Percentiles rank a stretch among this genome's conserved stretches.
Evolutionary conservation across 2,329 filamentous ascomycete species (phyloP).

Genomic region (Trichoderma sp.): DNA sequence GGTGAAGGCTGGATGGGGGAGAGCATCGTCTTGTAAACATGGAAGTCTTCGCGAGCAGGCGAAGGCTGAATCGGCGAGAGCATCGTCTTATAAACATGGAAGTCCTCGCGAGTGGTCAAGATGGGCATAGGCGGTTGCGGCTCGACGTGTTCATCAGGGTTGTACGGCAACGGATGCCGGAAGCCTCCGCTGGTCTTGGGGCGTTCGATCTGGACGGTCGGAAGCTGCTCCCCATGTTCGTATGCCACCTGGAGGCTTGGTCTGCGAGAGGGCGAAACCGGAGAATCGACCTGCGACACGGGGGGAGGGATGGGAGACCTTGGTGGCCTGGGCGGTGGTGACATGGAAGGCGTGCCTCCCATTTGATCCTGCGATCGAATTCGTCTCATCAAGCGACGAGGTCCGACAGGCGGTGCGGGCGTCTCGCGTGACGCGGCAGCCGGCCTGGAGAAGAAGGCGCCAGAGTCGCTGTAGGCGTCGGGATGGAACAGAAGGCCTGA

Average conservation of each 20-base stretch:
- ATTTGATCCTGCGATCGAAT: conserved; percentile 55
- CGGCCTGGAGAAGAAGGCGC: conserved; percentile 28
- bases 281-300: conserved; percentile 40
- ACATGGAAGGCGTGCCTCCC: conserved; percentile 49
- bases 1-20: conserved; percentile 30
- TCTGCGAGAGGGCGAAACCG: conserved; percentile 54
- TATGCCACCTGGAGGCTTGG: conserved; percentile 58
- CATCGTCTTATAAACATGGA: not conserved
- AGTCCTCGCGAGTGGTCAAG: conserved; percentile 19
- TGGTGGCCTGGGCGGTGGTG: conserved; percentile 44
- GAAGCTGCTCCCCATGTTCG: conserved; percentile 44
- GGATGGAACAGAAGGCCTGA: conserved; percentile 50
- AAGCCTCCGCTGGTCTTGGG: conserved; percentile 51
- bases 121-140: conserved; percentile 26
- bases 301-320: conserved; percentile 48
- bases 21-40: conserved; percentile 1
- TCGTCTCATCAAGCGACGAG: conserved; percentile 47
- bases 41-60: conserved; percentile 30
- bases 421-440: conserved; percentile 28
- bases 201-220: conserved; percentile 44
- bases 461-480: conserved; percentile 41
- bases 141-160: conserved; percentile 34
- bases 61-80: conserved; percentile 12
- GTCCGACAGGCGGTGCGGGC: conserved; percentile 32
- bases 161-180: conserved; percentile 50